Percentiles rank a stretch among this genome's conserved stretches.
Evolutionary conservation across 2,329 filamentous ascomycete genomes (phyloP).

Genomic region (Pseudocercospora fijiensis): DNA sequence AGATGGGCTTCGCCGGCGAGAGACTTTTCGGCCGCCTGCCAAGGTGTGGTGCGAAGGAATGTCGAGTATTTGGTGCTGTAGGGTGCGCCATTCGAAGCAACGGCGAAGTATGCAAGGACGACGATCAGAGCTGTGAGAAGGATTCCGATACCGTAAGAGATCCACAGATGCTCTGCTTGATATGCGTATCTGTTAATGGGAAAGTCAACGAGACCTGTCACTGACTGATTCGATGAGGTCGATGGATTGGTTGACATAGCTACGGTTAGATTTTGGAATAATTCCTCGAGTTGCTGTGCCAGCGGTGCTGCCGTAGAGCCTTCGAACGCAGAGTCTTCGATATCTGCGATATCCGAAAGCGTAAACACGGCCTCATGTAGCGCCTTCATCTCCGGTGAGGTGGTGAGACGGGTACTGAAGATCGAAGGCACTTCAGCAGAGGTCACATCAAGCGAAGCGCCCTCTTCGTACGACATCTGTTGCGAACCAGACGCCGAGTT

Average conservation of each 20-base stretch:
- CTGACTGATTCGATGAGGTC: conserved; percentile 5
- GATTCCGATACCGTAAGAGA: conserved; percentile 11
- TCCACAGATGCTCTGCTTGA: conserved; percentile 2
- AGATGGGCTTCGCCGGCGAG: neutral
- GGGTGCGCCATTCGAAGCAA: conserved; percentile 6
- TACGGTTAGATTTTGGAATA: conserved; percentile 9
- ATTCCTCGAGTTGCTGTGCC: conserved; percentile 9
- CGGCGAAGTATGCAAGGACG: neutral
- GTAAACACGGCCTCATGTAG: neutral
- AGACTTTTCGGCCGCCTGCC: neutral
- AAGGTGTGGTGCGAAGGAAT: conserved; percentile 9
- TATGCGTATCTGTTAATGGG: conserved; percentile 8
- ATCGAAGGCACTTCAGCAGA: neutral
- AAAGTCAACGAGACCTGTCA: neutral
- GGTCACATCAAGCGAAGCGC: neutral
- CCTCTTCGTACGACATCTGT: neutral
- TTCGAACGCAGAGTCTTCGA: neutral
- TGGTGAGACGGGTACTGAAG: conserved; percentile 6
- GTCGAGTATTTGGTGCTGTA: conserved; percentile 14
- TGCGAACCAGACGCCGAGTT: neutral
- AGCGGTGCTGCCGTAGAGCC: conserved; percentile 1
- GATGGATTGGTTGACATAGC: conserved; percentile 8
- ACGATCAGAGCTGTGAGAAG: conserved; percentile 8
- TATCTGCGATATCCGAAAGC: neutral
- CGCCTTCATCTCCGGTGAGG: conserved; percentile 6